Evolutionary conservation across 2,329 filamentous ascomycete species (phyloP).

Genomic region (Venturia carpophila): DNA sequence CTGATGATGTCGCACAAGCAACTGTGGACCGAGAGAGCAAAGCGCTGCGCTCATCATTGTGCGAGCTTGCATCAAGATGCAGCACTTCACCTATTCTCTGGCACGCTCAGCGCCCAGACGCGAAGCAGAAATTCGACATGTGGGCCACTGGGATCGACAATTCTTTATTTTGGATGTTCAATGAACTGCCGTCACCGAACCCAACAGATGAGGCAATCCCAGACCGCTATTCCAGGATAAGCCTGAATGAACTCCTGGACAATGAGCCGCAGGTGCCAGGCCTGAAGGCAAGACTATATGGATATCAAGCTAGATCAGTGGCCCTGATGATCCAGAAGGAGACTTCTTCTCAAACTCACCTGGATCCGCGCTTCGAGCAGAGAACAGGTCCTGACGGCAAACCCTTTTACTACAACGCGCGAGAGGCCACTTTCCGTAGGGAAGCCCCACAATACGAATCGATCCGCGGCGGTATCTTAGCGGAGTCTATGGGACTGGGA

Average conservation of each 20-base stretch:
- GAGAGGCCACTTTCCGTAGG: slow-evolving; percentile 52
- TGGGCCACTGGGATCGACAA: slow-evolving; percentile 38
- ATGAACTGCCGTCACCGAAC: slow-evolving; percentile 59
- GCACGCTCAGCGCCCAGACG: slow-evolving; percentile 48
- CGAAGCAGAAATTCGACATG: slow-evolving; percentile 37
- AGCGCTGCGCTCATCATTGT: slow-evolving; percentile 33
- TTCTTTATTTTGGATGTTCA: slow-evolving; percentile 65
- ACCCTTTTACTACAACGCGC: slow-evolving; percentile 62
- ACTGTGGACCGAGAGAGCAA: slow-evolving; percentile 15
- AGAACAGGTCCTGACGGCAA: slow-evolving; percentile 53
- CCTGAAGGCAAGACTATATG: slow-evolving; percentile 59
- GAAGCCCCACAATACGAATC: slow-evolving; percentile 68
- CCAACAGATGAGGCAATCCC: slow-evolving; percentile 46
- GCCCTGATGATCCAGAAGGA: slow-evolving; percentile 82
- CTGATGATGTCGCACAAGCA: slow-evolving; percentile 15
- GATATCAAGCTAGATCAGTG: slow-evolving; percentile 72
- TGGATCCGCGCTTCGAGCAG: slow-evolving; percentile 66
- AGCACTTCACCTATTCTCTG: slow-evolving; percentile 46
- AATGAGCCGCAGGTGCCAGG: slow-evolving; percentile 34
- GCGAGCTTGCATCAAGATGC: slow-evolving; percentile 31
- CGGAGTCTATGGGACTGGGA: slow-evolving; percentile 59
- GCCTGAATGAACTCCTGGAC: slow-evolving; percentile 38
- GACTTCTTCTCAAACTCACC: slow-evolving; percentile 50
- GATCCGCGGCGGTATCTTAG: slow-evolving; percentile 66
- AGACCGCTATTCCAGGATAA: slow-evolving; percentile 46